Conservation (phyloP, 116 monocot species). For the Iris pallida region DNA sequence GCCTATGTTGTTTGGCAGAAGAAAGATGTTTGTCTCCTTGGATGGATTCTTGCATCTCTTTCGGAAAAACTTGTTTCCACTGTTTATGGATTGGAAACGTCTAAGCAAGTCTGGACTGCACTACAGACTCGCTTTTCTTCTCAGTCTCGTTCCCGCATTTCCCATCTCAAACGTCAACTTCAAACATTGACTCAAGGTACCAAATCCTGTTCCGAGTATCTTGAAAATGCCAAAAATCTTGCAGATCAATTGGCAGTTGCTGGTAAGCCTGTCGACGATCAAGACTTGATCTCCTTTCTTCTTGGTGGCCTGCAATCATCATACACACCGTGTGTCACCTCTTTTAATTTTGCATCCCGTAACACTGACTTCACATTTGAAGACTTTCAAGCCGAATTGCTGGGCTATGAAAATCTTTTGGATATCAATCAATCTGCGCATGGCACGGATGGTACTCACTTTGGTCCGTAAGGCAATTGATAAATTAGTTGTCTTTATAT, state of each 20-base stretch:
- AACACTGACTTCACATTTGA: background rate
- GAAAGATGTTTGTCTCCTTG: background rate
- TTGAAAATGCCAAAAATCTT: background rate
- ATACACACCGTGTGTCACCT: background rate
- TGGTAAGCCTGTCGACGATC: background rate
- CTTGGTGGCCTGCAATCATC: background rate
- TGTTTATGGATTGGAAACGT: background rate
- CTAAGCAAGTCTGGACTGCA: background rate
- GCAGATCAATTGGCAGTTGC: background rate
- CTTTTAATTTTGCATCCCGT: background rate
- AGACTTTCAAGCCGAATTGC: background rate
- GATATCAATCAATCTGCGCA: background rate
- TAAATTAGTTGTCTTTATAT: too few species aligned
- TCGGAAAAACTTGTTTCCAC: background rate
- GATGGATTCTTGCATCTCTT: background rate
- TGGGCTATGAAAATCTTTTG: background rate
- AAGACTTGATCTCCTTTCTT: background rate
- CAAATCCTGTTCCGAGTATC: background rate
- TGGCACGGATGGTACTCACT: background rate
- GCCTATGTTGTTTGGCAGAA: background rate
- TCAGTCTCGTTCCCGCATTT: background rate
- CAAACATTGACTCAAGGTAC: background rate
- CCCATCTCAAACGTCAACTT: background rate
- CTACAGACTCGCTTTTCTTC: background rate
- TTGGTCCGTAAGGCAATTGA: too few species aligned